Conservation (phyloP, 2,329 filamentous ascomycete species). For the Penicillium thymicola region DNA sequence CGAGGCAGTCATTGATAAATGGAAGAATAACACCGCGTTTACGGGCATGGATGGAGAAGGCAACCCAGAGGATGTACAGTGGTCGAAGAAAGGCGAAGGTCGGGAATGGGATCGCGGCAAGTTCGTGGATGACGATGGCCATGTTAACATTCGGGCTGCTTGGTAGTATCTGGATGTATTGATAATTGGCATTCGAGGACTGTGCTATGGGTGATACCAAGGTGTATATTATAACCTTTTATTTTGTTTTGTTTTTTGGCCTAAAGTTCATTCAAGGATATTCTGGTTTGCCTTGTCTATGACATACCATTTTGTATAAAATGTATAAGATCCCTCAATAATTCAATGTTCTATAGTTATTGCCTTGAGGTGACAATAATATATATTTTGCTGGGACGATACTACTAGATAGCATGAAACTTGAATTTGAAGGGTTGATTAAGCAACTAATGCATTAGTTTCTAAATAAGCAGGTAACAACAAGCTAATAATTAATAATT, state of each 20-base stretch:
- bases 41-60: constrained; percentile 50
- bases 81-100: constrained; percentile 67
- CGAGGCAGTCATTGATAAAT: constrained; percentile 69
- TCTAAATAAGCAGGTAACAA: no score
- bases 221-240: background rate
- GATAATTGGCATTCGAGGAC: constrained; percentile 6
- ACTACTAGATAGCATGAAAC: background rate
- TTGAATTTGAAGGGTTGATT: background rate
- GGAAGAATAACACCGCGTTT: constrained; percentile 62
- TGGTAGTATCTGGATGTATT: constrained; percentile 38
- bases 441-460: no score
- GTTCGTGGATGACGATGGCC: constrained; percentile 54
- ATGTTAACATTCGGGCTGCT: constrained; percentile 49
- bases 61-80: constrained; percentile 67
- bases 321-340: no score
- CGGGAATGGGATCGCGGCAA: constrained; percentile 57
- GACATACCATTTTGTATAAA: background rate
- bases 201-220: constrained; percentile 6
- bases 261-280: background rate
- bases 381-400: background rate
- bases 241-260: background rate
- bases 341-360: background rate
- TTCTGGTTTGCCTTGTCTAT: background rate
- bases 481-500: no score
- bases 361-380: background rate